phyloP scores from a whole-genome alignment of 208 protist genomes.

The Leishmania mexicana region DNA sequence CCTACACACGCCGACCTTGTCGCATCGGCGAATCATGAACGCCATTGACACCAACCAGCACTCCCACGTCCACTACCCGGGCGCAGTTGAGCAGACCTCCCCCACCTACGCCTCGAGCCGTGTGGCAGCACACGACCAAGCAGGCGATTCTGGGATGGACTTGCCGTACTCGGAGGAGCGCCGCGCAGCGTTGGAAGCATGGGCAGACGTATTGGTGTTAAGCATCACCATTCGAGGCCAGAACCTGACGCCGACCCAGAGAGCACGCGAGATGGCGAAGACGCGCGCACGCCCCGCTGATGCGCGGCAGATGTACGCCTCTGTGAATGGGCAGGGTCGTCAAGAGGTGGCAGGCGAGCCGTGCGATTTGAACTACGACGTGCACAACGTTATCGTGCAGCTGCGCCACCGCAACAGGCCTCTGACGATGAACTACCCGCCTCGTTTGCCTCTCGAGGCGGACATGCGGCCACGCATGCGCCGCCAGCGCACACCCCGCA shows the following conservation, averaged over 20 bases:
- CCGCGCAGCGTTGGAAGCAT: slow-evolving; percentile 36
- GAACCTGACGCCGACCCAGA: slow-evolving; percentile 14
- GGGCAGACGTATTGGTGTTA: slow-evolving; percentile 29
- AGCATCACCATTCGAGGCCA: slow-evolving; percentile 29
- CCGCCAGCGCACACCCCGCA: slow-evolving; percentile 61
- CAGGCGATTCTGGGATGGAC: neutral
- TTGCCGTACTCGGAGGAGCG: slow-evolving; percentile 30
- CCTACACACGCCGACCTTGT: slow-evolving; percentile 2
- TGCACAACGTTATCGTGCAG: slow-evolving; percentile 66
- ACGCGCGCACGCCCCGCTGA: slow-evolving; percentile 3
- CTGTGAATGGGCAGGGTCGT: slow-evolving; percentile 33
- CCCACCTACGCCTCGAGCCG: neutral
- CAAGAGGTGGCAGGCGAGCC: slow-evolving; percentile 60
- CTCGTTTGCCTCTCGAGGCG: slow-evolving; percentile 40
- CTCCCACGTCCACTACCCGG: neutral
- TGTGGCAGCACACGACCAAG: neutral
- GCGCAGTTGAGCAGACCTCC: neutral
- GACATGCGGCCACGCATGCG: slow-evolving; percentile 40
- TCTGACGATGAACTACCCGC: slow-evolving; percentile 44
- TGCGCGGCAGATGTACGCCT: slow-evolving; percentile 27
- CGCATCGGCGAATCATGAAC: slow-evolving; percentile 23
- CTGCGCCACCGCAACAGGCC: slow-evolving; percentile 49
- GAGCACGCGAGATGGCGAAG: slow-evolving; percentile 13
- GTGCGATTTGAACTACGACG: slow-evolving; percentile 45
- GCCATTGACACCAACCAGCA: slow-evolving; percentile 15